phyloP scores from a whole-genome alignment of 2,329 filamentous ascomycete species.

The Harringtonia lauricola region DNA sequence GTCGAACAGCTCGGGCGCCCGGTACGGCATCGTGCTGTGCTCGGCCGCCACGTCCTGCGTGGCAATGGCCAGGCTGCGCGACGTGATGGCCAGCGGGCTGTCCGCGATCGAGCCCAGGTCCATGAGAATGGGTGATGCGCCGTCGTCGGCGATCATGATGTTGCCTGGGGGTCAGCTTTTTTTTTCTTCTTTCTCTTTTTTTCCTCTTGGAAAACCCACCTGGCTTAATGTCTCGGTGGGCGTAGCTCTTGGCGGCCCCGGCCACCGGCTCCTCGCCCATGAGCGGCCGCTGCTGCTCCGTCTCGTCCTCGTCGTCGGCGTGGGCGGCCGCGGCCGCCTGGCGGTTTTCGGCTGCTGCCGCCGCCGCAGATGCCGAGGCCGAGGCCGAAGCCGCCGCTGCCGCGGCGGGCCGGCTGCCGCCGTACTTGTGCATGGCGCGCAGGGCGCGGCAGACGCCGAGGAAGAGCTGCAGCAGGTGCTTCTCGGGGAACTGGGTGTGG shows the following conservation, averaged over 20 bases:
- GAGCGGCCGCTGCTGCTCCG: constrained; percentile 68
- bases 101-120: constrained; percentile 86
- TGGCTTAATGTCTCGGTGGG: constrained; percentile 95
- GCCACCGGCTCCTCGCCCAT: constrained; percentile 70
- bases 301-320: constrained; percentile 55
- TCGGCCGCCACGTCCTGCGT: constrained; percentile 93
- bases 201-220: constrained; percentile 38
- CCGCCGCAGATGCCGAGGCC: constrained; percentile 18
- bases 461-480: constrained; percentile 78
- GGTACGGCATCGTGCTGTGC: constrained; percentile 97
- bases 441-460: constrained; percentile 83
- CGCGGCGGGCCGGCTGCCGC: constrained; percentile 12
- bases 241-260: constrained; percentile 69
- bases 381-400: too few relatives aligned
- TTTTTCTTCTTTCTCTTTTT: too few relatives aligned
- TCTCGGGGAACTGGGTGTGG: constrained; percentile 80
- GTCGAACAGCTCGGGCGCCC: constrained; percentile 94
- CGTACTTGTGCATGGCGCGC: constrained; percentile 85
- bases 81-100: constrained; percentile 81
- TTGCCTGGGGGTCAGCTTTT: constrained; percentile 45
- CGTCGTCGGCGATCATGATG: constrained; percentile 95
- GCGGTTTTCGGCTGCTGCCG: constrained; percentile 18
- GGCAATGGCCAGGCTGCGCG: constrained; percentile 77
- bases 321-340: constrained; percentile 19
- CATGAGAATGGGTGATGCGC: constrained; percentile 86